Percentiles rank a stretch among this genome's conserved stretches.
These are phyloP conservation scores for Albophoma yamanashiensis DNA, from an alignment of 2,329 filamentous ascomycete genomes.

Conservation along the genomic window DNA sequence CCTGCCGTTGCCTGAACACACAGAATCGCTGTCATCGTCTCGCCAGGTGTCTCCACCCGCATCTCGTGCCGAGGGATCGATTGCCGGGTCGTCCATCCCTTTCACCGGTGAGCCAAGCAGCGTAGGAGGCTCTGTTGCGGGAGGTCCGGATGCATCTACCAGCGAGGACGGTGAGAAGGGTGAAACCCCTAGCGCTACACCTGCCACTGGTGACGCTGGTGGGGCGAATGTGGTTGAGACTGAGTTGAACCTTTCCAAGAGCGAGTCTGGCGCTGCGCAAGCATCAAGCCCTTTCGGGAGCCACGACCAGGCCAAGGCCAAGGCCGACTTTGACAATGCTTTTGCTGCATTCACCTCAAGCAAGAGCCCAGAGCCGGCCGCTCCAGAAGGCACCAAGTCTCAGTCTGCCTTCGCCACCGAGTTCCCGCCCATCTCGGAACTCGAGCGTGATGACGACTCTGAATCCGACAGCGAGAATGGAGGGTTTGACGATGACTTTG, in stretches of 20 bases:
- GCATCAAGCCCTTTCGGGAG: constrained; percentile 39
- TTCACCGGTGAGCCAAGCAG: constrained; percentile 13
- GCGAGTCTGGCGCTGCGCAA: constrained; percentile 6
- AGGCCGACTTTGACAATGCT: constrained; percentile 76
- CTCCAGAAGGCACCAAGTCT: constrained; percentile 30
- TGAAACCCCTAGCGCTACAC: constrained; percentile 16
- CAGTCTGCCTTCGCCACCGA: constrained; percentile 56
- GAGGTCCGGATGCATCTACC: constrained; percentile 9
- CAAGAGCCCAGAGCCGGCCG: constrained; percentile 34
- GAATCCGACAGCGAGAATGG: constrained; percentile 69
- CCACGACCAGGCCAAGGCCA: constrained; percentile 48
- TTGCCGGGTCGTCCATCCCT: constrained; percentile 14
- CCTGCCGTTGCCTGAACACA: constrained; percentile 56
- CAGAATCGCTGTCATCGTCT: constrained; percentile 65
- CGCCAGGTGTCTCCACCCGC: constrained; percentile 66
- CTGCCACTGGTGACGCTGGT: constrained; percentile 13
- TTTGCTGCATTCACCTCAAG: constrained; percentile 64
- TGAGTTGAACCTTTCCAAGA: constrained; percentile 7
- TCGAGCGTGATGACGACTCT: constrained; percentile 74
- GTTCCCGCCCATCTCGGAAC: constrained; percentile 87
- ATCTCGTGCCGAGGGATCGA: constrained; percentile 40
- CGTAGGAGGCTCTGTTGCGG: constrained; percentile 7
- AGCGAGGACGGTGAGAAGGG: constrained; percentile 9
- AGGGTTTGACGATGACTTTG: constrained; percentile 91
- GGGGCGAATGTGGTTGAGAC: constrained; percentile 6